Evolutionary conservation across 176 grass and related monocot species (phyloP).

Genomic region (Elaeis guineensis): DNA sequence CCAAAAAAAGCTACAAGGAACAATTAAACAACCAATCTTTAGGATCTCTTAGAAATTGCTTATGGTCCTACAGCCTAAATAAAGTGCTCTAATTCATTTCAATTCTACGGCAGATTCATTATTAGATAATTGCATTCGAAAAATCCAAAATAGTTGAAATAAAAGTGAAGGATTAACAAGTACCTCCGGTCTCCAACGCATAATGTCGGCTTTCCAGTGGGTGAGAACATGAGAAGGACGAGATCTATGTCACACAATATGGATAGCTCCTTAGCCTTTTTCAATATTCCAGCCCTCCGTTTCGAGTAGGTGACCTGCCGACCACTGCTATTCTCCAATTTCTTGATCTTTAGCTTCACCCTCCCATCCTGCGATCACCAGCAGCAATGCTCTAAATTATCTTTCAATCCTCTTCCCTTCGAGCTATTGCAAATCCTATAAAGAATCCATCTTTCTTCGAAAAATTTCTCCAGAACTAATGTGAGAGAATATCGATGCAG

Average conservation of each 20-base stretch:
- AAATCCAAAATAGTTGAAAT: background rate
- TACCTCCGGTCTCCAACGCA: slow-evolving; percentile 46
- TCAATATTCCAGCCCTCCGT: slow-evolving; percentile 49
- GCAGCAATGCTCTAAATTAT: no score
- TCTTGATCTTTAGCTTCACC: slow-evolving; percentile 79
- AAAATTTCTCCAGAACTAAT: no score
- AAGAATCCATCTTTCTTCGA: no score
- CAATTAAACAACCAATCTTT: no score
- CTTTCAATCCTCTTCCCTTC: no score
- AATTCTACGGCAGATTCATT: background rate
- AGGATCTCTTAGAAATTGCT: no score
- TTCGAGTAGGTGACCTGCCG: slow-evolving; percentile 65
- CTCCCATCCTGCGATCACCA: slow-evolving; percentile 34
- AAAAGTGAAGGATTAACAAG: background rate
- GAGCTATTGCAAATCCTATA: no score
- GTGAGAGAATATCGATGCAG: no score
- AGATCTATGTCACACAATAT: slow-evolving; percentile 71
- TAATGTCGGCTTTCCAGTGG: slow-evolving; percentile 41
- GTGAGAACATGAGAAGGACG: slow-evolving; percentile 66
- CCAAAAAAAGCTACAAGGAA: no score
- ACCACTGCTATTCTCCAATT: slow-evolving; percentile 44
- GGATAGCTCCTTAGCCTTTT: slow-evolving; percentile 67
- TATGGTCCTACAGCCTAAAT: no score
- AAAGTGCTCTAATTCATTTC: no score
- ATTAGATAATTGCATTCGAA: background rate